Evolutionary conservation across 2,329 filamentous ascomycete species (phyloP).

Genomic region (Fusarium falciforme): DNA sequence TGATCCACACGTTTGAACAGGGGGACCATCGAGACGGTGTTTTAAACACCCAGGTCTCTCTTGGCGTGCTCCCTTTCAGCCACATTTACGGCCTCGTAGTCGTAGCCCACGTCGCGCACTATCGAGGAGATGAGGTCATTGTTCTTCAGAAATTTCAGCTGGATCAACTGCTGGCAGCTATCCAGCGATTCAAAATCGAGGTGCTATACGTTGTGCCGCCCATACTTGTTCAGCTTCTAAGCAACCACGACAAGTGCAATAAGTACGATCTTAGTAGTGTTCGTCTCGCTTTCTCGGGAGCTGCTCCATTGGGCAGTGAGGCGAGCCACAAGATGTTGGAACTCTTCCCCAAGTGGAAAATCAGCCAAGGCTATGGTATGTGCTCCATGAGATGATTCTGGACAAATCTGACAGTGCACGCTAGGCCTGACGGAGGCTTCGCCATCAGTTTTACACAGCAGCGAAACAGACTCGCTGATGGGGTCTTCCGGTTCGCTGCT

Average conservation of each 20-base stretch:
- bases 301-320: slow-evolving; percentile 78
- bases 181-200: slow-evolving; percentile 32
- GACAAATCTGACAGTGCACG: not conserved
- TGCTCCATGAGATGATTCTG: fast-evolving
- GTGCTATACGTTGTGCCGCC: slow-evolving; percentile 31
- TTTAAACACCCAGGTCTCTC: slow-evolving; percentile 57
- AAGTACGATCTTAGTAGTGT: slow-evolving; percentile 33
- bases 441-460: slow-evolving; percentile 71
- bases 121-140: slow-evolving; percentile 78
- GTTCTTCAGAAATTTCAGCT: slow-evolving; percentile 83
- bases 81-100: slow-evolving; percentile 85
- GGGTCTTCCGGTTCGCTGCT: slow-evolving; percentile 78
- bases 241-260: slow-evolving; percentile 6
- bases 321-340: slow-evolving; percentile 72
- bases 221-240: slow-evolving; percentile 25
- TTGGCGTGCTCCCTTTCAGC: slow-evolving; percentile 80
- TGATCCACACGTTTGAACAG: slow-evolving; percentile 61
- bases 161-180: slow-evolving; percentile 61
- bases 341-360: slow-evolving; percentile 71
- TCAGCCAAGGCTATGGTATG: slow-evolving; percentile 79
- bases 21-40: slow-evolving; percentile 49
- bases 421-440: slow-evolving; percentile 78
- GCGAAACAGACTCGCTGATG: slow-evolving; percentile 69
- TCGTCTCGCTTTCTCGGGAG: slow-evolving; percentile 47
- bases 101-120: slow-evolving; percentile 73